phyloP scores from a whole-genome alignment of 1,284 basidiomycete species.

The Fomitopsis schrenkii region DNA sequence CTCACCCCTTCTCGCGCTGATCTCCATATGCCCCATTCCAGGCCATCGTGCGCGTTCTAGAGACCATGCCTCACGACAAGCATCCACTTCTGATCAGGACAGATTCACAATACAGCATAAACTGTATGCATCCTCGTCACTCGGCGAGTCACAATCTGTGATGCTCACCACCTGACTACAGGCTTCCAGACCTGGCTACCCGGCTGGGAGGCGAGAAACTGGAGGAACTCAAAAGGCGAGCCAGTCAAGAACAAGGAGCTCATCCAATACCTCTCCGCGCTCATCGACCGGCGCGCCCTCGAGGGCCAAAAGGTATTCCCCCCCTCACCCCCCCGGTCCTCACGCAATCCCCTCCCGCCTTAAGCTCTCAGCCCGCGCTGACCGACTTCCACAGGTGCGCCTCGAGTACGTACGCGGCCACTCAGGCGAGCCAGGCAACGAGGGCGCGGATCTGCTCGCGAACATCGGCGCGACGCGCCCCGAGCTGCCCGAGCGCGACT shows the following conservation, averaged over 20 bases:
- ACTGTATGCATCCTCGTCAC: constrained; percentile 39
- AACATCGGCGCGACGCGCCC: constrained; percentile 46
- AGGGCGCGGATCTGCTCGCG: constrained; percentile 71
- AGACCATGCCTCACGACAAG: constrained; percentile 52
- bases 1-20: not conserved
- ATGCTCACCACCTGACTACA: constrained; percentile 23
- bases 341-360: too few species aligned
- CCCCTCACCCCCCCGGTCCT: not conserved
- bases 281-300: constrained; percentile 44
- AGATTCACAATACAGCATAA: constrained; percentile 74
- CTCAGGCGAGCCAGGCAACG: constrained; percentile 68
- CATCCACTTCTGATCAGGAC: constrained; percentile 65
- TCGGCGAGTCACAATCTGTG: not conserved
- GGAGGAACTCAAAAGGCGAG: constrained; percentile 40
- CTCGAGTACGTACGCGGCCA: constrained; percentile 74
- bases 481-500: constrained; percentile 47
- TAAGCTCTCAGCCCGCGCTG: not conserved
- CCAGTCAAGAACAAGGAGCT: constrained; percentile 65
- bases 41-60: constrained; percentile 74
- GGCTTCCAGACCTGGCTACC: constrained; percentile 65
- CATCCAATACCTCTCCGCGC: constrained; percentile 57
- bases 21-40: constrained; percentile 24
- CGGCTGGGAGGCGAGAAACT: constrained; percentile 55
- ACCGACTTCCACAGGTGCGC: constrained; percentile 29
- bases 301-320: constrained; percentile 41